Conservation (phyloP, 2,329 filamentous ascomycete species). For the Aspergillus versicolor region DNA sequence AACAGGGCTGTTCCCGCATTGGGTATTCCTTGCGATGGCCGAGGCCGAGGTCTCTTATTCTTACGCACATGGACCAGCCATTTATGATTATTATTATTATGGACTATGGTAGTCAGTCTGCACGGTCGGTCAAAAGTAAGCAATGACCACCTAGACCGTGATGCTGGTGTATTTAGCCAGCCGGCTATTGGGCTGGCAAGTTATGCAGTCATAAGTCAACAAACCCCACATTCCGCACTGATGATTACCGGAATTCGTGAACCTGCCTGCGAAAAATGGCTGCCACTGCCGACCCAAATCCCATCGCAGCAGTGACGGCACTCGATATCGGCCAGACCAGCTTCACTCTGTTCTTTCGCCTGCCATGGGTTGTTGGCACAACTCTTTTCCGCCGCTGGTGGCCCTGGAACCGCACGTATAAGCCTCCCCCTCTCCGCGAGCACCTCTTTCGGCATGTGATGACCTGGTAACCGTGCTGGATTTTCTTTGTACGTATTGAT, state of each 20-base stretch:
- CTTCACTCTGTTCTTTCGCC: slow-evolving; percentile 10
- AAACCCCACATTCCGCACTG: too few relatives aligned
- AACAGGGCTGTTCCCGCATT: not conserved
- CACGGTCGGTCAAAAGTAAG: too few relatives aligned
- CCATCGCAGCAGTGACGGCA: not conserved
- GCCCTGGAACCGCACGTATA: slow-evolving; percentile 11
- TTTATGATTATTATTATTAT: too few relatives aligned
- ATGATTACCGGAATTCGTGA: too few relatives aligned
- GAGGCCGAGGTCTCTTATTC: not conserved
- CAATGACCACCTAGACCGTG: too few relatives aligned
- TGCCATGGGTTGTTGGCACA: slow-evolving; percentile 16
- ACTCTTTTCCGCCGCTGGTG: slow-evolving; percentile 15
- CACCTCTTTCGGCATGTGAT: slow-evolving; percentile 19
- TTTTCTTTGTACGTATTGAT: not conserved
- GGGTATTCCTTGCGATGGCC: not conserved
- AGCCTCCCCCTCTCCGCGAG: slow-evolving; percentile 14
- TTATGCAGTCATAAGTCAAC: too few relatives aligned
- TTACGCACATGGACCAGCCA: too few relatives aligned
- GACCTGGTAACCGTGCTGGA: slow-evolving; percentile 13
- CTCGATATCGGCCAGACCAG: slow-evolving; percentile 6
- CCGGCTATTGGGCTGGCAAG: too few relatives aligned
- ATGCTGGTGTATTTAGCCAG: too few relatives aligned
- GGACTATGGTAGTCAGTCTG: too few relatives aligned
- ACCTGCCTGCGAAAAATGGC: not conserved
- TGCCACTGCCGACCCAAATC: slow-evolving; percentile 10